A percentile compares a stretch with the other conserved stretches of the same genome.
Conservation (phyloP, 495 filamentous ascomycete genomes). For the Aspergillus cristatus region DNA sequence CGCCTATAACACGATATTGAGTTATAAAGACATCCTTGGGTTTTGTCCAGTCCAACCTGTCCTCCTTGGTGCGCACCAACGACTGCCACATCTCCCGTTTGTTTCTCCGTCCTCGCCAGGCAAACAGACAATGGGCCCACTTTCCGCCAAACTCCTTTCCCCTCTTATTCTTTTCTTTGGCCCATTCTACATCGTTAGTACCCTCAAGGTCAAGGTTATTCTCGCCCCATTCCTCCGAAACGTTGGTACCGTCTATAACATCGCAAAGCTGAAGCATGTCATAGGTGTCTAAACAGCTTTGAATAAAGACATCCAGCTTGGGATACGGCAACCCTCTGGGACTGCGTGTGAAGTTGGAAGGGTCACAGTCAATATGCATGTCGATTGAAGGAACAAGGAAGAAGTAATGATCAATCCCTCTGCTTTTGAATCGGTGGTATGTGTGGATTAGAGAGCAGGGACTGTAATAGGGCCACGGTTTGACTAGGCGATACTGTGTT, state of each 20-base stretch:
- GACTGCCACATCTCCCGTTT: slow-evolving; percentile 20
- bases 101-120: slow-evolving; percentile 15
- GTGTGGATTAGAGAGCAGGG: slow-evolving; percentile 23
- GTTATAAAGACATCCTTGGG: slow-evolving; percentile 18
- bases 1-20: slow-evolving; percentile 18
- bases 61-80: slow-evolving; percentile 17
- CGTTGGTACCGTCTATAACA: slow-evolving; percentile 28
- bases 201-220: slow-evolving; percentile 24
- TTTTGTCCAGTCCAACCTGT: slow-evolving; percentile 20
- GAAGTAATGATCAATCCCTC: slow-evolving; percentile 22
- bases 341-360: slow-evolving; percentile 22
- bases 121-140: slow-evolving; percentile 15
- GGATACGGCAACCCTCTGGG: slow-evolving; percentile 27
- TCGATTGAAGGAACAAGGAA: slow-evolving; percentile 23
- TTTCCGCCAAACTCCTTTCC: slow-evolving; percentile 13
- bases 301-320: slow-evolving; percentile 21
- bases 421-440: slow-evolving; percentile 25
- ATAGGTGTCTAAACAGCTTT: slow-evolving; percentile 27
- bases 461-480: slow-evolving; percentile 15
- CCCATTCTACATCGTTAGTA: slow-evolving; percentile 25
- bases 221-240: slow-evolving; percentile 29
- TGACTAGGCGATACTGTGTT: slow-evolving; percentile 10
- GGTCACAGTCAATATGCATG: slow-evolving; percentile 20
- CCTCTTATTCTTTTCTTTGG: slow-evolving; percentile 17
- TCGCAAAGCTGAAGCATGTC: slow-evolving; percentile 24